Evolutionary conservation across 2,329 filamentous ascomycete genomes (phyloP), one percentile per base, ranked within the genome.

Genomic region (Ceratocystis harringtonii): DNA sequence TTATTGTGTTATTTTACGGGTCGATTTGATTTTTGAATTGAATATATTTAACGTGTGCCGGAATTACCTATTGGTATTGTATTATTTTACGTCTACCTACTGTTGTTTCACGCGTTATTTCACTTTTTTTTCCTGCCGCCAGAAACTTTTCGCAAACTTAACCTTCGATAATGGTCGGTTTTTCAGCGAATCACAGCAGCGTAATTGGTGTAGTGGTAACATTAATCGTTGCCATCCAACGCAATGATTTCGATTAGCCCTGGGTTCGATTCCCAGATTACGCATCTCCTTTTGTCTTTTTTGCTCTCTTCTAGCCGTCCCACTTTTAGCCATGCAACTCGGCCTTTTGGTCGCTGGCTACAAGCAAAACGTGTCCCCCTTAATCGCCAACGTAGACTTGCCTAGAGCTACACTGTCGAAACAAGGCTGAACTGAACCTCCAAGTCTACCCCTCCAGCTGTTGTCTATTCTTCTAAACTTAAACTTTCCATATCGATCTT

Each of bases 321-420:
- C 52, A 57, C 17, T 30, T 57, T 57, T 57, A 1, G 5, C 52
- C 52, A 25, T 57, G n/a, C 22, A 57, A 1, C 4, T n/a, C 32
- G 2, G 28, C 25, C 17, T 32, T 57, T 57, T 57, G 8, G 52
- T 57, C 28, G 5, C 25, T 57, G 15, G 28, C 52, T 6, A 57
- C 52, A 57, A 57, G 52, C 52, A 57, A 57, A 57, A 57, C 52
- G 52, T 57, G 52, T 57, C 52, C 52, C 52, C 52, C 52, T 57
- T 57, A 32, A 30, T 30, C 12, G 7, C 28, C 22, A 12, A 8
- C 32, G 3, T 10, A 6, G 30, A 4, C 30, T 30, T 30, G 30
- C 5, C 32, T 1, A 10, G 32, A 57, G 28, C 52, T 57, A 7
- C 48, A 7, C 44, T 19, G n/a, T 48, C 4, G 25, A 25, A 22